These are phyloP conservation scores for Fusarium succisae DNA, from an alignment of 2,329 filamentous ascomycete genomes.

Conservation along the genomic window DNA sequence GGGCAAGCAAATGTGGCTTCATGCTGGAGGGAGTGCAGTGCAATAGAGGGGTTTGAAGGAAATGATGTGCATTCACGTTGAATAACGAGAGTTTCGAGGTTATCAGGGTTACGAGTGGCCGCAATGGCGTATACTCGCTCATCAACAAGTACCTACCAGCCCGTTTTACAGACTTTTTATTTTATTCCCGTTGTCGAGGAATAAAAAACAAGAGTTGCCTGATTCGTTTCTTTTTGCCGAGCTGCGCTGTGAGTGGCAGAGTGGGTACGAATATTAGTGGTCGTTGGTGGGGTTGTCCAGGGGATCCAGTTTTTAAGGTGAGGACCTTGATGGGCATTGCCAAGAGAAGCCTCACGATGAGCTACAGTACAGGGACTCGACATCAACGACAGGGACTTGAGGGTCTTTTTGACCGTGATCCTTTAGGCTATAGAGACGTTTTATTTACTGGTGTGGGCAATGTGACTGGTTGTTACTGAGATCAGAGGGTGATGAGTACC, in stretches of 20 bases:
- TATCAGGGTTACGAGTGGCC: conserved; percentile 8
- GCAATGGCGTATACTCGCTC: neutral
- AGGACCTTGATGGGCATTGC: conserved; percentile 40
- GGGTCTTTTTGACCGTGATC: neutral
- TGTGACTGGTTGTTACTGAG: neutral
- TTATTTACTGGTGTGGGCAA: neutral
- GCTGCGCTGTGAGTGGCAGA: neutral
- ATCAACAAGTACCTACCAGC: neutral
- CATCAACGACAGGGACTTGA: neutral
- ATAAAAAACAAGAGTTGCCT: conserved; percentile 1
- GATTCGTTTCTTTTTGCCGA: conserved; percentile 1
- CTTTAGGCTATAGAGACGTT: neutral
- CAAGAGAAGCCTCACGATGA: conserved; percentile 29
- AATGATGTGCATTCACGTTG: neutral
- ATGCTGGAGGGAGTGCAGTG: neutral
- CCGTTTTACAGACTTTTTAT: neutral
- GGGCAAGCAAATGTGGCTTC: conserved; percentile 3
- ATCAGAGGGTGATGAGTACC: neutral
- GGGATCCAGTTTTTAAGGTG: conserved; percentile 31
- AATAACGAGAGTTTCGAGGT: neutral
- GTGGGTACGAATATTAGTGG: neutral
- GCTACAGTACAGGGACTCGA: neutral
- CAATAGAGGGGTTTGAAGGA: neutral
- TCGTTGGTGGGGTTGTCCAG: neutral
- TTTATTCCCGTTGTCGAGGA: neutral